Evolutionary conservation across 495 filamentous ascomycete species (phyloP).

Genomic region (Penicillium coprophilum): DNA sequence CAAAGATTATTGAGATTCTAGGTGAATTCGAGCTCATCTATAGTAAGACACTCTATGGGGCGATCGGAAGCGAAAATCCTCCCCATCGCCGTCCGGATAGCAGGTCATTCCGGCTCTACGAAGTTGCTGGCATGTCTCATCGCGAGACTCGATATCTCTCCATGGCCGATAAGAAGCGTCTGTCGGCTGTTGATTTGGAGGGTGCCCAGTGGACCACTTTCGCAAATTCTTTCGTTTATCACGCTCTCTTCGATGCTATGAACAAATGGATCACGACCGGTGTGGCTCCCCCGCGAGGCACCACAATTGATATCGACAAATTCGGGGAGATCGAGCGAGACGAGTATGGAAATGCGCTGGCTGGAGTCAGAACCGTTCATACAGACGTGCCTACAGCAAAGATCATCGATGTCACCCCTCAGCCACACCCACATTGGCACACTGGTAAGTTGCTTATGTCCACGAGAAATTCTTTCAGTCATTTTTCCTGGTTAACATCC

Average conservation of each 20-base stretch:
- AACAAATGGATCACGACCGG: slow-evolving; percentile 9
- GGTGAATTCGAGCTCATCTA: slow-evolving; percentile 9
- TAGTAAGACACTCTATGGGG: neutral
- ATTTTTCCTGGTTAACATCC: neutral
- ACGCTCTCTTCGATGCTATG: slow-evolving; percentile 17
- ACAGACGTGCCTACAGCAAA: slow-evolving; percentile 8
- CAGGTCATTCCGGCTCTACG: slow-evolving; percentile 11
- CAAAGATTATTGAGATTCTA: slow-evolving; percentile 12
- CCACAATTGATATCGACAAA: neutral
- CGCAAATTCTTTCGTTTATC: slow-evolving; percentile 10
- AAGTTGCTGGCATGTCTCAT: slow-evolving; percentile 16
- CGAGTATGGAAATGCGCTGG: slow-evolving; percentile 9
- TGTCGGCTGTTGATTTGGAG: neutral
- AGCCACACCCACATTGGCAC: slow-evolving; percentile 11
- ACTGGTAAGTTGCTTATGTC: slow-evolving; percentile 4
- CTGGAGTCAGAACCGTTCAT: slow-evolving; percentile 15
- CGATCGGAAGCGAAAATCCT: neutral
- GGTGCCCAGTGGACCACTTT: slow-evolving; percentile 14
- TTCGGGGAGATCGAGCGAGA: slow-evolving; percentile 10
- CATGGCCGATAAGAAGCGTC: neutral
- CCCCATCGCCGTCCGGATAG: slow-evolving; percentile 12
- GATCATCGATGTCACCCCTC: slow-evolving; percentile 8
- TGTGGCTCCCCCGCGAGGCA: neutral
- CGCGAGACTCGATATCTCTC: slow-evolving; percentile 13
- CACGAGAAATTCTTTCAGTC: neutral